phyloP scores from a whole-genome alignment of 805 yeast species.

The Candida manassasensis region DNA sequence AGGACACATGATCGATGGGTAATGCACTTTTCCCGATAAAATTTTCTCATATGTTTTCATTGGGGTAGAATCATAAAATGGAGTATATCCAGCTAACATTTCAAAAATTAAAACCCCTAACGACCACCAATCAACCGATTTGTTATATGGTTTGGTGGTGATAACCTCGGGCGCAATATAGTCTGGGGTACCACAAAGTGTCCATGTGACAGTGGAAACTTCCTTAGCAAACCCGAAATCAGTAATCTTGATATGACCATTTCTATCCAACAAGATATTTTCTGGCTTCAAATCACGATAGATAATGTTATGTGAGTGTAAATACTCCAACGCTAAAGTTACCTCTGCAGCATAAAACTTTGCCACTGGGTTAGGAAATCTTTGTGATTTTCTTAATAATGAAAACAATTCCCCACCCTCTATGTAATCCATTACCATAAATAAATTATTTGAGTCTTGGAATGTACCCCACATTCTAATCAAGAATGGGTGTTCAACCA shows the following conservation, averaged over 20 bases:
- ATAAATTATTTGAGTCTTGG: conserved; percentile 52
- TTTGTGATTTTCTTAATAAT: conserved; percentile 50
- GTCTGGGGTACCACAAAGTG: conserved; percentile 62
- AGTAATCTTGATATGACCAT: conserved; percentile 57
- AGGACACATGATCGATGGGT: conserved; percentile 50
- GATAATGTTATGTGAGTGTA: conserved; percentile 55
- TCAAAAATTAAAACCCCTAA: conserved; percentile 57
- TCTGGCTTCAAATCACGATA: conserved; percentile 61
- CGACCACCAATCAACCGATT: conserved; percentile 65
- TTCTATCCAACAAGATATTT: conserved; percentile 52
- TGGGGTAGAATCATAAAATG: conserved; percentile 59
- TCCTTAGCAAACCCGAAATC: conserved; percentile 64
- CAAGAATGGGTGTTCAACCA: conserved; percentile 57
- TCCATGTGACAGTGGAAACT: conserved; percentile 55
- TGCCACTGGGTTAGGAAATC: conserved; percentile 61
- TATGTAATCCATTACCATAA: conserved; percentile 63
- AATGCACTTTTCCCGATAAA: conserved; percentile 47
- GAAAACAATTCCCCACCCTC: conserved; percentile 62
- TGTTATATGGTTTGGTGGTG: conserved; percentile 58
- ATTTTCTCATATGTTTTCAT: conserved; percentile 62
- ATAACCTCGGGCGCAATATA: conserved; percentile 65
- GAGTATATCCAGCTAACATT: conserved; percentile 60
- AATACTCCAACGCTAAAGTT: conserved; percentile 52
- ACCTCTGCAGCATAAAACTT: conserved; percentile 63
- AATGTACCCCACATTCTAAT: conserved; percentile 67